Percentiles rank a stretch among this genome's conserved stretches.
Conservation (phyloP, 2,329 filamentous ascomycete genomes). For the Neonectria hederae region DNA sequence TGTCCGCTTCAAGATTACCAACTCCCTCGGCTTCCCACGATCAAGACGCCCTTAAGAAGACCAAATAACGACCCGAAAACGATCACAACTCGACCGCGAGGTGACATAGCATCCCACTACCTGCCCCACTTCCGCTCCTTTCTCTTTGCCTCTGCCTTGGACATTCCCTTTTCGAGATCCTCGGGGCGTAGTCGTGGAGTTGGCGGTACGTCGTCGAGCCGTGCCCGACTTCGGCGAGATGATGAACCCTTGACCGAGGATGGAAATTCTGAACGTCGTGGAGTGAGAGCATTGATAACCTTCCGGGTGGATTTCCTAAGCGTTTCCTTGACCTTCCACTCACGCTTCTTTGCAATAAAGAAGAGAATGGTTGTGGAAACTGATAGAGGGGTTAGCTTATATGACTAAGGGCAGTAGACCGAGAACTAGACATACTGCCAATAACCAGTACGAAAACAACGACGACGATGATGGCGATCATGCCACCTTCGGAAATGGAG, state of each 20-base stretch:
- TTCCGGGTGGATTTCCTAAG: constrained; percentile 74
- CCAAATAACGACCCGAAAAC: neutral
- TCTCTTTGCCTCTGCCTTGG: constrained; percentile 49
- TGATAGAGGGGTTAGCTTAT: constrained; percentile 44
- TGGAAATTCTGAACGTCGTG: constrained; percentile 68
- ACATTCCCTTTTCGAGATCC: constrained; percentile 68
- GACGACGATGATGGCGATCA: constrained; percentile 79
- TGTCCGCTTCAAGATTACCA: constrained; percentile 36
- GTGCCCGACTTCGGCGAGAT: constrained; percentile 51
- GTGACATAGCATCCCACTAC: constrained; percentile 16
- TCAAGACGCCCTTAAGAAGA: neutral
- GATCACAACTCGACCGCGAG: neutral
- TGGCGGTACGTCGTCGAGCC: constrained; percentile 66
- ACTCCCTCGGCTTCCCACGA: constrained; percentile 28
- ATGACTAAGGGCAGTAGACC: neutral
- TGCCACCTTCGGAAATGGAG: constrained; percentile 71
- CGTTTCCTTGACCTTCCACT: constrained; percentile 81
- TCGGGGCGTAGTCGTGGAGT: constrained; percentile 63
- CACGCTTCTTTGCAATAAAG: constrained; percentile 83
- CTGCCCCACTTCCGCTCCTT: constrained; percentile 43
- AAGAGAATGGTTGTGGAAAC: constrained; percentile 75
- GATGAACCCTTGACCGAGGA: constrained; percentile 60
- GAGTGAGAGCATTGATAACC: constrained; percentile 70
- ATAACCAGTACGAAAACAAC: constrained; percentile 73
- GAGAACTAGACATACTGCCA: constrained; percentile 65